Evolutionary conservation across 768 basidiomycete species (phyloP).

Genomic region (Scleroderma citrinum): DNA sequence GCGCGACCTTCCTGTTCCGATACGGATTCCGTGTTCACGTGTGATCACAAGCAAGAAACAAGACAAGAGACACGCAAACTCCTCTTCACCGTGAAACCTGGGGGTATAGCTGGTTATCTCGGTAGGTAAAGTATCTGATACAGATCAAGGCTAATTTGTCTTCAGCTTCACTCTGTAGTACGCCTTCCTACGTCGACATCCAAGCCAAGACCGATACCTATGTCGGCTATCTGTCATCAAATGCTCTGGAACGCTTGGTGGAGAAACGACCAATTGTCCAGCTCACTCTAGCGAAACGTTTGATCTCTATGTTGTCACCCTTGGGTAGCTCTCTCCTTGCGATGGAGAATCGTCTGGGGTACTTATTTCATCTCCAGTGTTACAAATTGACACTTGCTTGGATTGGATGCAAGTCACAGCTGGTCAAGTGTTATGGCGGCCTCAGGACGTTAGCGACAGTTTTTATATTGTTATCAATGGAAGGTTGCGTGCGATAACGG

Average conservation of each 20-base stretch:
- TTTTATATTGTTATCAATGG: conserved; percentile 99
- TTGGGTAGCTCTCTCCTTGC: conserved; percentile 48
- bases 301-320: conserved; percentile 92
- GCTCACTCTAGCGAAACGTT: conserved; percentile 90
- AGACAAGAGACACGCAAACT: conserved; percentile 49
- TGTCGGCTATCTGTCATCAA: conserved; percentile 88
- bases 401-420: conserved; percentile 99
- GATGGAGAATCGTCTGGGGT: background rate
- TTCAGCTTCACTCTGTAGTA: conserved; percentile 81
- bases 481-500: conserved; percentile 83
- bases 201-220: conserved; percentile 97
- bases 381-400: conserved; percentile 93
- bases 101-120: conserved; percentile 96
- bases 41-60: conserved; percentile 26
- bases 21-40: conserved; percentile 34
- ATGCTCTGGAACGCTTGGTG: conserved; percentile 82
- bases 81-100: conserved; percentile 93
- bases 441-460: conserved; percentile 86
- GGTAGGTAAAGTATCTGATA: conserved; percentile 39
- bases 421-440: conserved; percentile 91
- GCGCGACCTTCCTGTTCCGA: conserved; percentile 19
- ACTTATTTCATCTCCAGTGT: conserved; percentile 43
- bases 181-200: conserved; percentile 94
- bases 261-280: conserved; percentile 95
- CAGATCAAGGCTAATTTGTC: background rate